Evolutionary conservation across 352 stramenopile genomes (phyloP).

Genomic region (Elongisporangium anandrum): DNA sequence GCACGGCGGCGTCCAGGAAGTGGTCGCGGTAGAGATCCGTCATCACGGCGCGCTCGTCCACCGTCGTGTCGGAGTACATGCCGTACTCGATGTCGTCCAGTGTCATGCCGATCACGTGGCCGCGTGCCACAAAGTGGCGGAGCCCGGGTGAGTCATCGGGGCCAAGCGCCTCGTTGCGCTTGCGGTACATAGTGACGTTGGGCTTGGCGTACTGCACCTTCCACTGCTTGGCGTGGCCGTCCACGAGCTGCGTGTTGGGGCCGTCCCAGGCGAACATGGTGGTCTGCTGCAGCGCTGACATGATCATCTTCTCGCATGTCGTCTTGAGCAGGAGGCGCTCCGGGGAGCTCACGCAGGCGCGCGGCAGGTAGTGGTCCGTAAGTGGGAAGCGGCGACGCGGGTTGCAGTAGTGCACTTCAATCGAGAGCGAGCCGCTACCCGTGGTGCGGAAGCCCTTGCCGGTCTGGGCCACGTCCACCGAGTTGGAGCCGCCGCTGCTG

Average conservation of each 20-base stretch:
- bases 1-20: slow-evolving; percentile 45
- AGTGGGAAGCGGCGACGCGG: slow-evolving; percentile 56
- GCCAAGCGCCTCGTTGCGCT: slow-evolving; percentile 21
- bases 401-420: slow-evolving; percentile 57
- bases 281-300: slow-evolving; percentile 40
- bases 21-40: slow-evolving; percentile 36
- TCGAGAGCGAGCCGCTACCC: slow-evolving; percentile 47
- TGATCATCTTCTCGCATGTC: slow-evolving; percentile 42
- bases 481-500: slow-evolving; percentile 10
- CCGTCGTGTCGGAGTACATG: slow-evolving; percentile 40
- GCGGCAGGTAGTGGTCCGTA: slow-evolving; percentile 44
- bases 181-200: slow-evolving; percentile 52
- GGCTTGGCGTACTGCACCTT: slow-evolving; percentile 46
- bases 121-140: slow-evolving; percentile 39
- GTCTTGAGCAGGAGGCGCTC: slow-evolving; percentile 39
- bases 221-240: slow-evolving; percentile 34
- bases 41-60: slow-evolving; percentile 47
- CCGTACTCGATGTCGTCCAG: slow-evolving; percentile 50
- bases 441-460: slow-evolving; percentile 48
- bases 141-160: slow-evolving; percentile 12
- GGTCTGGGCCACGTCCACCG: slow-evolving; percentile 29
- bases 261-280: slow-evolving; percentile 53
- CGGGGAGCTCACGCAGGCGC: slow-evolving; percentile 28
- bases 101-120: slow-evolving; percentile 40
- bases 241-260: slow-evolving; percentile 35